These are phyloP conservation scores for Pseudogymnoascus sp. DNA, from an alignment of 2,329 filamentous ascomycete species.

Conservation along the genomic window DNA sequence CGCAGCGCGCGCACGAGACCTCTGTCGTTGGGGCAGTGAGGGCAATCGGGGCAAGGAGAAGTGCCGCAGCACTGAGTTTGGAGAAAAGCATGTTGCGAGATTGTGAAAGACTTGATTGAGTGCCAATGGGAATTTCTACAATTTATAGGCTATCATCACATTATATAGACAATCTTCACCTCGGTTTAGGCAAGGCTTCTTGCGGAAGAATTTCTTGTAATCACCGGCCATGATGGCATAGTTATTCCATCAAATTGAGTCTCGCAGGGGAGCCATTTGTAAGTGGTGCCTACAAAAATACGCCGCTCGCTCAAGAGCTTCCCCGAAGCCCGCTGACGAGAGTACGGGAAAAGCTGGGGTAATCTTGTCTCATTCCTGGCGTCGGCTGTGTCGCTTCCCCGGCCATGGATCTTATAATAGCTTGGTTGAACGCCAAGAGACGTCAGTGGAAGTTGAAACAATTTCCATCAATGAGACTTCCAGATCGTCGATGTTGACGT, in stretches of 20 bases:
- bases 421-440: neutral
- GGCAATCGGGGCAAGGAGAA: neutral
- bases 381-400: neutral
- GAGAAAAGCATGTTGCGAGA: neutral
- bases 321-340: neutral
- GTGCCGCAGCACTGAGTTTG: neutral
- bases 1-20: conserved; percentile 8
- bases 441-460: neutral
- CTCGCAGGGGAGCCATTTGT: neutral
- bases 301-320: neutral
- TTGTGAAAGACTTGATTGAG: neutral
- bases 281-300: neutral
- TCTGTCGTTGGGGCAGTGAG: neutral
- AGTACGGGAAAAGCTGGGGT: neutral
- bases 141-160: neutral
- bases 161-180: neutral
- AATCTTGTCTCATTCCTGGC: neutral
- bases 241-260: neutral
- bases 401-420: neutral
- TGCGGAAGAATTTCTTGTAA: neutral
- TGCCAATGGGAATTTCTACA: neutral
- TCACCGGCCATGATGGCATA: neutral
- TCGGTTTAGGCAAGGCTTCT: neutral
- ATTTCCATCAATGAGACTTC: neutral
- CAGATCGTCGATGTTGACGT: neutral